Evolutionary conservation across 805 yeast genomes (phyloP), one percentile per base, ranked within the genome.

Genomic region (Wickerhamiella occidentalis): DNA sequence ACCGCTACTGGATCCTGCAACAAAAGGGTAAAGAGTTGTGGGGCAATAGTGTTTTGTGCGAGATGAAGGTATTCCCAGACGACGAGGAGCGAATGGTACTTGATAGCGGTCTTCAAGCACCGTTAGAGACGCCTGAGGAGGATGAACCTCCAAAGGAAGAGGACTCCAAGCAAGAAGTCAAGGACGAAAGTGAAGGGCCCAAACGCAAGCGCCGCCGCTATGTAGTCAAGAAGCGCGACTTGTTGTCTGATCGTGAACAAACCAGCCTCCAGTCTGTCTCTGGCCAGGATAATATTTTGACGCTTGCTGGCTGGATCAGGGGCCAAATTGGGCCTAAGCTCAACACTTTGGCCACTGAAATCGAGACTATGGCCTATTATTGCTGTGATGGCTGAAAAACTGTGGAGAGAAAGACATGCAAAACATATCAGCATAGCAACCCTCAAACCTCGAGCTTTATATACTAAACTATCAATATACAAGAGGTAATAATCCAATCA

Each of bases 1-100:
- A 66, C 52, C 49, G 49, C 33, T 66, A 64, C 54, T 66, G 70
- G 70, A 50, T 58, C 1, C 57, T 66, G 47, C 68, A 65, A 51
- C 65, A 62, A 44, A 61, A 63, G 49, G 52, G 61, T 6, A 52
- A 59, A 28, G 55, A 58, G 12, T n/a, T 51, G 2, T 66, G 69
- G 69, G 68, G 68, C 8, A 53, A 64, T 19, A 61, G 63, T 64
- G 57, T 64, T 28, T 38, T 64, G 47, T 59, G 66, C 45, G 62
- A 60, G 49, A 48, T 54, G 53, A 30, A 45, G 21, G 47, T 35
- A 6, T 38, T 40, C 44, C 59, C 59, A n/a, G 25, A 22, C 5
- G 47, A 49, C 43, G 45, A 29, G 37, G 17, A 47, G 44, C 40
- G 58, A 52, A 47, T 41, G 40, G 38, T 42, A n/a, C 17, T 40